Conservation (phyloP, 2,329 filamentous ascomycete species). For the Fusarium lyarnte region DNA sequence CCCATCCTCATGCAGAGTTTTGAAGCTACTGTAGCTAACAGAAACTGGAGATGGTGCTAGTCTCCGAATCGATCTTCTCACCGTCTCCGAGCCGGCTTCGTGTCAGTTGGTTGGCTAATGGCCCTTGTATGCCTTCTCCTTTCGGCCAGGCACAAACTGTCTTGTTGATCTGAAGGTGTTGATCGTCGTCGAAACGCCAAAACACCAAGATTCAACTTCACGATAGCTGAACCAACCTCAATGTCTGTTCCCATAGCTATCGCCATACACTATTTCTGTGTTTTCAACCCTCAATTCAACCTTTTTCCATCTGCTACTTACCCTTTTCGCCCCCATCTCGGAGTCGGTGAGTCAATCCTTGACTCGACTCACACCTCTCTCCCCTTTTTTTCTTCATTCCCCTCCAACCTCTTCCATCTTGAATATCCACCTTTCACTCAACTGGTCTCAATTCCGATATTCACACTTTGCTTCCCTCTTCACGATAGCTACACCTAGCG, state of each 20-base stretch:
- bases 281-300: neutral
- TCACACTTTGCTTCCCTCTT: slow-evolving; percentile 9
- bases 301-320: neutral
- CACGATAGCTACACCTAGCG: slow-evolving; percentile 12
- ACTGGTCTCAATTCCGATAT: slow-evolving; percentile 28
- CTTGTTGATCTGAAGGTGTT: neutral
- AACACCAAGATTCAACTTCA: slow-evolving; percentile 24
- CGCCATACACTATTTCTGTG: neutral
- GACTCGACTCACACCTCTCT: slow-evolving; percentile 9
- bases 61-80: slow-evolving; percentile 24
- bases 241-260: neutral
- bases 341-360: slow-evolving; percentile 19
- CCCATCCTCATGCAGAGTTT: slow-evolving; percentile 36
- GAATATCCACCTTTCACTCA: slow-evolving; percentile 25
- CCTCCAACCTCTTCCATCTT: slow-evolving; percentile 32
- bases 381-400: slow-evolving; percentile 9
- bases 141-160: slow-evolving; percentile 18
- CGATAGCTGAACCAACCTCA: slow-evolving; percentile 5
- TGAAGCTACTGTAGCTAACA: slow-evolving; percentile 13
- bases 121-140: slow-evolving; percentile 33
- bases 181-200: slow-evolving; percentile 11
- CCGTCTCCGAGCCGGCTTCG: slow-evolving; percentile 10
- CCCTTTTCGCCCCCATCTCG: neutral
- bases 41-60: slow-evolving; percentile 29
- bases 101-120: slow-evolving; percentile 36